Evolutionary conservation across 495 filamentous ascomycete species (phyloP), one percentile per base, ranked within the genome.

Genomic region (Penicillium verhagenii): DNA sequence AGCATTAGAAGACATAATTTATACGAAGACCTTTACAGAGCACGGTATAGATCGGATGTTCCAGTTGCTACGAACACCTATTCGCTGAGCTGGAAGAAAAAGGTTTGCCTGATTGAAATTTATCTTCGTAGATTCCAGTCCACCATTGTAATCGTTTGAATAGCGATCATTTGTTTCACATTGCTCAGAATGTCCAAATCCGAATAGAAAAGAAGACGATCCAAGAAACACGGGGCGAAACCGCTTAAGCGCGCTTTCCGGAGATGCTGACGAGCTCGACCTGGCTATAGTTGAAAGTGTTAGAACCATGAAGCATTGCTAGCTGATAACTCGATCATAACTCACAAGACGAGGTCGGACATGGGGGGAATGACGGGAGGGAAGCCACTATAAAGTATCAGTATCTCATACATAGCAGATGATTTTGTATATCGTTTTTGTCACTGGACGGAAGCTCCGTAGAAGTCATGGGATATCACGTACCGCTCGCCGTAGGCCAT

Each of bases 401-500:
- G 47, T 23, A 29, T 26, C 20, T 19, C 28, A n/a, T 21, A 25
- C 0, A 19, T 14, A n/a, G 0, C 6, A 25, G 8, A 19, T 8
- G 19, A 16, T 35, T 35, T 13, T 16, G 33, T 4, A n/a, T 29
- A 5, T 29, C 23, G 7, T 3, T 47, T 1, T 21, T 9, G 28
- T 6, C 20, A 37, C 23, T 38, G 31, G n/a, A n/a, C 5, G 39
- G 11, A n/a, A 19, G 25, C 6, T 9, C 2, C 16, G 24, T 9
- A 11, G 26, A 14, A 11, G 4, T 3, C 8, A 13, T 23, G n/a
- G 14, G 8, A 24, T 44, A 8, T 49, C 4, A 59, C 84, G 70
- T 79, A 91, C 88, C 76, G 66, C n/a, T 79, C 62, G 35, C 90
- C 91, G 63, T 96, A 96, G 50, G 79, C 91, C 61, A 79, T 92